Conservation (phyloP, 2,329 filamentous ascomycete species). For the Fusarium coffeatum region DNA sequence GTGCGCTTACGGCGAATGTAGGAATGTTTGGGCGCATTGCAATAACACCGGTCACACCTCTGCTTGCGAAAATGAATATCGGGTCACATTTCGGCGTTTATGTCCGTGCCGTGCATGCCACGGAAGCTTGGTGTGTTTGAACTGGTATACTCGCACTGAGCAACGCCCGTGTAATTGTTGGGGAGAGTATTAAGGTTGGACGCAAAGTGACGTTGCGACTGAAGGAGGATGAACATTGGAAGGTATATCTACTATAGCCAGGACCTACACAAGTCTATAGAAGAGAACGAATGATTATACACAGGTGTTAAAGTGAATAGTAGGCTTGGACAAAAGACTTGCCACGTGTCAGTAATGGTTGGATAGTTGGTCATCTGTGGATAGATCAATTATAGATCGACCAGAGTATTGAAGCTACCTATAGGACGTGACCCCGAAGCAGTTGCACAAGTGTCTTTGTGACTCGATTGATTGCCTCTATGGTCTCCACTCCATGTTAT, state of each 20-base stretch:
- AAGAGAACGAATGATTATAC: neutral
- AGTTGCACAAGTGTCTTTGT: too few relatives aligned
- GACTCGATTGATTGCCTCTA: fast-evolving
- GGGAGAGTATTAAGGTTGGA: neutral
- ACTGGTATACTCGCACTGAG: neutral
- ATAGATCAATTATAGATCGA: too few relatives aligned
- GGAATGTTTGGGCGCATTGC: neutral
- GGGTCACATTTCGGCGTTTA: neutral
- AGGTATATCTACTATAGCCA: neutral
- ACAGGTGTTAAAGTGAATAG: neutral
- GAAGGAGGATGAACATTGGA: neutral
- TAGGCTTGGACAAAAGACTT: too few relatives aligned
- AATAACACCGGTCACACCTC: neutral
- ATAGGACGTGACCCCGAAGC: neutral
- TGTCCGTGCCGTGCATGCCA: neutral
- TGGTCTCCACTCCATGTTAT: fast-evolving
- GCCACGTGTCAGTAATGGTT: too few relatives aligned
- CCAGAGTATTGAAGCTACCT: neutral
- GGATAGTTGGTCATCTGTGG: too few relatives aligned
- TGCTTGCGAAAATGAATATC: neutral
- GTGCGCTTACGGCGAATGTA: neutral
- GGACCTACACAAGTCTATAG: neutral
- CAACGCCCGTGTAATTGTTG: neutral
- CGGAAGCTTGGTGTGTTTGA: neutral
- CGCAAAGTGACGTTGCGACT: neutral